phyloP scores from a whole-genome alignment of 208 protist species.

The Leptomonas pyrrhocoris region DNA sequence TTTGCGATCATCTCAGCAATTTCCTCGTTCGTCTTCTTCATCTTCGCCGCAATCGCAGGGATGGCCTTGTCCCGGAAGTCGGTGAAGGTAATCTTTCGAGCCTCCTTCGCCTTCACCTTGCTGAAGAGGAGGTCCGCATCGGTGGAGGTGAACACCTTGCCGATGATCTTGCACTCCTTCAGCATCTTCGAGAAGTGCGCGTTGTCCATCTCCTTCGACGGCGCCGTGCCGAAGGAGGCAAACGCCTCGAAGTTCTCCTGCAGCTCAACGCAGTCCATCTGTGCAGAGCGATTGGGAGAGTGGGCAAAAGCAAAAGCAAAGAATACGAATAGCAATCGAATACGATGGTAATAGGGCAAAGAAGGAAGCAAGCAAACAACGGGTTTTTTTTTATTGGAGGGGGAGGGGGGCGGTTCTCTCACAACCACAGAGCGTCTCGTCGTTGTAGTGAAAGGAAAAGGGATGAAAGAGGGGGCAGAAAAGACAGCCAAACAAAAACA shows the following conservation, averaged over 20 bases:
- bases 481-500: too few relatives aligned
- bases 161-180: constrained; percentile 91
- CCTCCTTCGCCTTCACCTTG: constrained; percentile 90
- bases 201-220: constrained; percentile 91
- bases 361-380: too few relatives aligned
- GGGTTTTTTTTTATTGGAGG: too few relatives aligned
- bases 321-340: too few relatives aligned
- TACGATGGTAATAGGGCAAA: too few relatives aligned
- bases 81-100: constrained; percentile 74
- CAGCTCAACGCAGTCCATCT: constrained; percentile 38
- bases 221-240: constrained; percentile 84
- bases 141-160: constrained; percentile 87
- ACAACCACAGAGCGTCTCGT: too few relatives aligned
- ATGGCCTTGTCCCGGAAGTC: constrained; percentile 75
- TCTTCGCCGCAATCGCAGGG: constrained; percentile 86
- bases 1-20: constrained; percentile 56
- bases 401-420: too few relatives aligned
- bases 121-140: constrained; percentile 91
- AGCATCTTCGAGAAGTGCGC: constrained; percentile 92
- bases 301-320: too few relatives aligned
- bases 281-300: not conserved
- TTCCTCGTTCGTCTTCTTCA: constrained; percentile 82
- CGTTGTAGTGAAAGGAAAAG: too few relatives aligned
- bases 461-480: too few relatives aligned
- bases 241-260: constrained; percentile 82